Conservation (phyloP, 768 basidiomycete genomes). For the Paxillus ammoniavirescens region DNA sequence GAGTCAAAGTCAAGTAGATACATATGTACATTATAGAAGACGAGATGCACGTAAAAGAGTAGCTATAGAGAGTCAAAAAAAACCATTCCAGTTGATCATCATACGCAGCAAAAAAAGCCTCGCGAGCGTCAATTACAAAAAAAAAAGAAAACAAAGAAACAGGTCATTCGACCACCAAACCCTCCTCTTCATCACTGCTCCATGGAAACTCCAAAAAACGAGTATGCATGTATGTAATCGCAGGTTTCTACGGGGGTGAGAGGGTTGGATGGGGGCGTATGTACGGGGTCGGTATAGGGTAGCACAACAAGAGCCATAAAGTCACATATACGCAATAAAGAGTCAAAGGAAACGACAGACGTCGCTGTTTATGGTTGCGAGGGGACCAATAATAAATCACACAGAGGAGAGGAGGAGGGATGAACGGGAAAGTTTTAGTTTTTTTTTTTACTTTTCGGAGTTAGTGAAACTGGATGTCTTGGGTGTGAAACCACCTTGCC, state of each 20-base stretch:
- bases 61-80: neutral
- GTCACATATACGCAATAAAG: slow-evolving; percentile 29
- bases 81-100: neutral
- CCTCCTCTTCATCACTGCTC: neutral
- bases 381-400: slow-evolving; percentile 5
- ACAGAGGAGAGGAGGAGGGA: neutral
- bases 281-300: neutral
- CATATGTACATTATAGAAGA: no score
- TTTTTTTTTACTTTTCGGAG: slow-evolving; percentile 24
- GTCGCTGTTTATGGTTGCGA: slow-evolving; percentile 12
- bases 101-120: neutral
- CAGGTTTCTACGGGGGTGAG: neutral
- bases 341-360: slow-evolving; percentile 10
- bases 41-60: no score
- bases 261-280: neutral
- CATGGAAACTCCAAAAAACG: neutral
- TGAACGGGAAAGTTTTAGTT: neutral
- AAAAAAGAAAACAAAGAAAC: neutral
- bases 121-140: neutral
- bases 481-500: slow-evolving; percentile 22
- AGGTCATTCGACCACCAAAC: neutral
- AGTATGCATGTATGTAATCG: neutral
- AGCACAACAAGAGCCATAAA: neutral
- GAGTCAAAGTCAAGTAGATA: no score
- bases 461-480: slow-evolving; percentile 25